phyloP scores from a whole-genome alignment of 352 stramenopile genomes.

The Phytophthora ramorum region DNA sequence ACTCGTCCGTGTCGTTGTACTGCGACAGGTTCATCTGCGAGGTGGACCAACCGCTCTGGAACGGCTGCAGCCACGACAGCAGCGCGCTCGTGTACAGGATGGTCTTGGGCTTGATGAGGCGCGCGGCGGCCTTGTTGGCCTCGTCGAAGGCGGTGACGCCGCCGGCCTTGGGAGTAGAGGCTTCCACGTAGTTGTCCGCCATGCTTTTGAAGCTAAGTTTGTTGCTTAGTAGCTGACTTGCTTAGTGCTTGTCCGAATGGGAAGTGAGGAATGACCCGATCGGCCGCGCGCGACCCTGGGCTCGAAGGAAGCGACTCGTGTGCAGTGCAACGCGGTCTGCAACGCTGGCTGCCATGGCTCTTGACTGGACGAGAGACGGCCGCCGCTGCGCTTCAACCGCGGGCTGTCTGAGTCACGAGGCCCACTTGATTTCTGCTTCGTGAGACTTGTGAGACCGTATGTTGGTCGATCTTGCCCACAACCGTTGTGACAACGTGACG shows the following conservation, averaged over 20 bases:
- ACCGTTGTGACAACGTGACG: conserved; percentile 3
- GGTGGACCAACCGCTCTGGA: too few relatives aligned
- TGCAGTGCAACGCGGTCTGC: conserved; percentile 5
- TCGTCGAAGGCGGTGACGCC: conserved; percentile 28
- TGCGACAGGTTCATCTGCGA: too few relatives aligned
- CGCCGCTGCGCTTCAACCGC: neutral
- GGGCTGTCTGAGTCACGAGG: too few relatives aligned
- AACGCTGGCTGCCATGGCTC: neutral
- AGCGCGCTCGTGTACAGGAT: too few relatives aligned
- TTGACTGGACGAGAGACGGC: conserved; percentile 1
- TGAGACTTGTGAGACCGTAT: conserved; percentile 7
- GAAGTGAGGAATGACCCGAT: too few relatives aligned
- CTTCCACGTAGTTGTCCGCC: conserved; percentile 19
- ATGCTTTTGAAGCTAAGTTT: neutral
- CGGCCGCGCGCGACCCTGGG: too few relatives aligned
- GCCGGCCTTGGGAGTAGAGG: conserved; percentile 14
- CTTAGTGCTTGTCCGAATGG: too few relatives aligned
- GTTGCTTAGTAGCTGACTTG: neutral
- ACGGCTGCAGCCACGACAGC: too few relatives aligned
- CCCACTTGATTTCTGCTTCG: conserved; percentile 21
- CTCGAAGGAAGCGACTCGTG: too few relatives aligned
- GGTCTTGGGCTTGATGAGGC: neutral
- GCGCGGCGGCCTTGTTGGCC: conserved; percentile 35
- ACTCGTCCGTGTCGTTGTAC: too few relatives aligned
- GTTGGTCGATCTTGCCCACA: neutral